Evolutionary conservation across 1,139 yeast genomes (phyloP), one percentile per base, ranked within the genome.

Genomic region (Candida sp.): DNA sequence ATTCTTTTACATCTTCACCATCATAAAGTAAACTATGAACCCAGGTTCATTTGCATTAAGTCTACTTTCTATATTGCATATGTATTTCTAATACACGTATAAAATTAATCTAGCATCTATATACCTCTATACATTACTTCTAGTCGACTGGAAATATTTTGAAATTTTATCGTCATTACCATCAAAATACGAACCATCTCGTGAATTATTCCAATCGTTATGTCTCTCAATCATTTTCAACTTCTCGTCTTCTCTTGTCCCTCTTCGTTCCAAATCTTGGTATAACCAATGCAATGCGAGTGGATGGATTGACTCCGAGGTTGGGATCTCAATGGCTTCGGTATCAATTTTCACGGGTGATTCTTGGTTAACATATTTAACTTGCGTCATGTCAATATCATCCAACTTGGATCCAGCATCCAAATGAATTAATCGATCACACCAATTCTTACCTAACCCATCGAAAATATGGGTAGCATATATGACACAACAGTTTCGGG

Each of bases 401-500:
- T 64, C 61, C 35, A 54, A 48, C 39, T 75, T 58, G 51, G 66
- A 37, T 0, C 98, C 98, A 43, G 81, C 77, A 53, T 79, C 81
- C 54, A 93, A 70, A 63, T 93, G 98, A n/a, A 85, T 74, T 9
- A 93, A 72, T 43, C 84, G 73, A 41, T 95, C 87, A 38, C 97
- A 95, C 97, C 98, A 93, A 39, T 70, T 67, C 35, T 63, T 64
- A 15, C 88, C 89, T 48, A 93, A 75, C 0, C 99, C 99, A 58
- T 93, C 99, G 61, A 93, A 93, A 42, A 93, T 93, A 59, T 93
- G 99, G 0, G 99, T 93, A 1, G 99, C 99, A 61, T 93, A 93
- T 5, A 93, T 77, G 49, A 84, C 84, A 41, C 88, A 77, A 48
- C 95, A 84, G 21, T 75, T 66, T 46, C 98, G 72, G 0, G 66